These are phyloP conservation scores for Neurospora terricola DNA, from an alignment of 495 filamentous ascomycete genomes.

Conservation along the genomic window DNA sequence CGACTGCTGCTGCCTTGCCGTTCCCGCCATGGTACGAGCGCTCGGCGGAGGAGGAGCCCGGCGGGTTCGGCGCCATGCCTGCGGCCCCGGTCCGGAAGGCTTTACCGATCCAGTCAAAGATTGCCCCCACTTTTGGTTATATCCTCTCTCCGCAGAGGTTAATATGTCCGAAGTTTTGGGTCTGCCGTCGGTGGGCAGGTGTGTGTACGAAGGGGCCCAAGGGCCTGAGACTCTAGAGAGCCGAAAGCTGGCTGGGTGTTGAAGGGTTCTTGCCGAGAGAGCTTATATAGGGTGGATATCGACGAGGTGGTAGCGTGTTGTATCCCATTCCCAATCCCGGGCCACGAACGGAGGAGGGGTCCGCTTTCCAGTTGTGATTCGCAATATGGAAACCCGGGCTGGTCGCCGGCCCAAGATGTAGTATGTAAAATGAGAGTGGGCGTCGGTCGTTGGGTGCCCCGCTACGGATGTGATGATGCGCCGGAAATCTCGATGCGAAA, in stretches of 20 bases:
- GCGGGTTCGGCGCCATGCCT: constrained; percentile 8
- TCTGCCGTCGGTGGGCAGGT: background rate
- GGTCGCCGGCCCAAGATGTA: background rate
- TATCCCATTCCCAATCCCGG: background rate
- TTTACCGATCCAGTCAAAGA: background rate
- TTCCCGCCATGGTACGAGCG: constrained; percentile 22
- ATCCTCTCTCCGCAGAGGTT: background rate
- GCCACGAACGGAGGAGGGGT: background rate
- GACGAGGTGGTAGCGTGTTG: background rate
- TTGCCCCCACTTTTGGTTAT: background rate
- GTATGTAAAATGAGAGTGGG: background rate
- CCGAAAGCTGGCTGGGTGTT: background rate
- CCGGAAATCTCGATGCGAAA: background rate
- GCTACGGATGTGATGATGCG: background rate
- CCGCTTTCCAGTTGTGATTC: background rate
- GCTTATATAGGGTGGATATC: background rate
- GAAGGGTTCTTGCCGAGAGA: background rate
- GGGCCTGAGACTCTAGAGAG: background rate
- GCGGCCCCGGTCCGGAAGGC: background rate
- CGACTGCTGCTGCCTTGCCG: constrained; percentile 10
- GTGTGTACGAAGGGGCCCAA: background rate
- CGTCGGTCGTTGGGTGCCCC: background rate
- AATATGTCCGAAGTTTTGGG: background rate
- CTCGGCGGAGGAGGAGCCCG: background rate
- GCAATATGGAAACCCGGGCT: background rate